A percentile compares a stretch with the other conserved stretches of the same genome.
Evolutionary conservation across 176 grass and related monocot species (phyloP).

Genomic region (Tuctoria greenei): DNA sequence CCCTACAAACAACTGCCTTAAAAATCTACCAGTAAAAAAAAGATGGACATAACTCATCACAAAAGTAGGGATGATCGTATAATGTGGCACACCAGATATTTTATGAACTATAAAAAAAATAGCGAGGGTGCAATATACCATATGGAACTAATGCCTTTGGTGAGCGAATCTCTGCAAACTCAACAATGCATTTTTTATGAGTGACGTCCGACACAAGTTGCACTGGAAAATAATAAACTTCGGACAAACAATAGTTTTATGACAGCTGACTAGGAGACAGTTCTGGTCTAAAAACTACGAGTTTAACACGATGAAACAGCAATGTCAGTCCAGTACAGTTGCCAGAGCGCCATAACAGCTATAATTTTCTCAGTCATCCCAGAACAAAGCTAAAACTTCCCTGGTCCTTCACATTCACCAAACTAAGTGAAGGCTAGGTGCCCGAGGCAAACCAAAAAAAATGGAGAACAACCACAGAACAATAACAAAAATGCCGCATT

Average conservation of each 20-base stretch:
- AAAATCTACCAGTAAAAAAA: neutral
- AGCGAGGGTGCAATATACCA: neutral
- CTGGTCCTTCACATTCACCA: neutral
- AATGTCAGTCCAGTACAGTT: neutral
- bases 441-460: neutral
- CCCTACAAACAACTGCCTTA: neutral
- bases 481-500: neutral
- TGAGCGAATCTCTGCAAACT: neutral
- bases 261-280: neutral
- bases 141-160: neutral
- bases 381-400: neutral
- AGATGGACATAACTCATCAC: neutral
- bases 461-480: neutral
- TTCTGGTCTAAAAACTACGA: neutral
- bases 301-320: neutral
- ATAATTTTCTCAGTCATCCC: slow-evolving; percentile 3
- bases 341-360: neutral
- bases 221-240: neutral
- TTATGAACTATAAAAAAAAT: neutral
- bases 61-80: neutral
- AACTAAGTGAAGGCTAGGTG: neutral
- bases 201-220: neutral
- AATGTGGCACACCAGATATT: neutral
- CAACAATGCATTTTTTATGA: neutral
- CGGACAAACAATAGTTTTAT: slow-evolving; percentile 5